Base-by-base conservation (phyloP, 306 rosid genomes). In the Comarum palustre region DNA sequence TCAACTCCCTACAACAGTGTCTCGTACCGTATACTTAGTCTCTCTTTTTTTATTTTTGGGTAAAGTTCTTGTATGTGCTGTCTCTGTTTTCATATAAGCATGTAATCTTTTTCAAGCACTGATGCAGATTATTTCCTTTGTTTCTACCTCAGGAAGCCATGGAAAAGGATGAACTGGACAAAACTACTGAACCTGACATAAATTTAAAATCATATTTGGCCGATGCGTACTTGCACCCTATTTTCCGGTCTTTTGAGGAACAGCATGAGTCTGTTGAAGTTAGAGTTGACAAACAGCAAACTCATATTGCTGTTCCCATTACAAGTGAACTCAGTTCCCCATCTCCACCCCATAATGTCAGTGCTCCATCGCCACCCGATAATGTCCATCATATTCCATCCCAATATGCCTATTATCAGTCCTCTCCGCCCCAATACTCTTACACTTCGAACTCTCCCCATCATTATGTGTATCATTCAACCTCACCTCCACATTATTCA, bases 151-250 rank as follows among this genome's bases (percentile, higher is more conserved):
- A 91, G 97, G 99, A 95, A 81, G 99, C 97, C 54, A 95, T 88
- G 96, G 84, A 85, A 45, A 91, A 90, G 76, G 99, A 91, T 72
- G 51, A 83, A 11, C 62, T 84, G 77, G 97, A 91, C 79, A 81
- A 75, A 60, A 75, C 76, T 46, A 72, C 96, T 17, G 97, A 95
- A 80, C 91, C 99, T 34, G 81, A 81, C 79, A 71, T 87, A 6
- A 88, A 89, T 87, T 64, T 91, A 72, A 81, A 89, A 75, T 92
- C 92, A 29, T 91, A 82, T 85, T 79, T 95, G 61, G 88, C 90
- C 0, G 97, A 95, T 72, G 94, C 99, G 8, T 95, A 95, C 83
- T 78, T 95, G 89, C 97, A 91, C 77, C 96, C 99, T 9, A 95
- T 95, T 59, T 95, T 91, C 88, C 81, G 46, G 57, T 91, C 99